Conservation (phyloP, 805 yeast genomes). For the Wickerhamiella australiensis region DNA sequence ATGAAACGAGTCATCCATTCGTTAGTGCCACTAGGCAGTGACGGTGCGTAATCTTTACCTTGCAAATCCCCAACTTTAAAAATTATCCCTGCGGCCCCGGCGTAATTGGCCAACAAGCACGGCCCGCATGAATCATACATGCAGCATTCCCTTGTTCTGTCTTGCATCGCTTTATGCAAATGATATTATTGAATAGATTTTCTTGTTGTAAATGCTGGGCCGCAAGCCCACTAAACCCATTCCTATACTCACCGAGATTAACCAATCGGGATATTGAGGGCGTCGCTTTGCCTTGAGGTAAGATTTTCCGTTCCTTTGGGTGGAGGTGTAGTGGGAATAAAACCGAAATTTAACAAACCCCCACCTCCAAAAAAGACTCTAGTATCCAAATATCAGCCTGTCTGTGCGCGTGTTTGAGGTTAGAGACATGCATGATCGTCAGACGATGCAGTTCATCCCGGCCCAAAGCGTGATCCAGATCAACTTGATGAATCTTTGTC, state of each 20-base stretch:
- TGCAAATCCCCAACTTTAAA: too few relatives aligned
- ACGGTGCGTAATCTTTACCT: background rate
- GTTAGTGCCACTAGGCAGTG: background rate
- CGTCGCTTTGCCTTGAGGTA: too few relatives aligned
- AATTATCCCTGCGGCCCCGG: too few relatives aligned
- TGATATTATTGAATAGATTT: background rate
- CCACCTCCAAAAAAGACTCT: background rate
- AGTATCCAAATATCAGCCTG: background rate
- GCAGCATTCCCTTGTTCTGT: background rate
- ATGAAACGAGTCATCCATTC: background rate
- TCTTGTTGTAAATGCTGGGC: too few relatives aligned
- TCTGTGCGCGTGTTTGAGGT: background rate
- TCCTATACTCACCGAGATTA: too few relatives aligned
- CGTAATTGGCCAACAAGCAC: too few relatives aligned
- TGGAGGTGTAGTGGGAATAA: too few relatives aligned
- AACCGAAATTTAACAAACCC: too few relatives aligned
- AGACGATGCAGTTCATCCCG: background rate
- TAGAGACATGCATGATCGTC: background rate
- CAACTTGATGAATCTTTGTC: background rate
- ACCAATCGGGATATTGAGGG: too few relatives aligned
- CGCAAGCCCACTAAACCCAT: too few relatives aligned
- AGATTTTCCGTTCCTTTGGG: too few relatives aligned
- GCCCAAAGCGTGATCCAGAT: background rate
- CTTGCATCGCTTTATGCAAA: background rate
- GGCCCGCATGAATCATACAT: background rate